Evolutionary conservation across 2,329 filamentous ascomycete species (phyloP), one percentile per base, ranked within the genome.

Genomic region (Fusarium incarnatum): DNA sequence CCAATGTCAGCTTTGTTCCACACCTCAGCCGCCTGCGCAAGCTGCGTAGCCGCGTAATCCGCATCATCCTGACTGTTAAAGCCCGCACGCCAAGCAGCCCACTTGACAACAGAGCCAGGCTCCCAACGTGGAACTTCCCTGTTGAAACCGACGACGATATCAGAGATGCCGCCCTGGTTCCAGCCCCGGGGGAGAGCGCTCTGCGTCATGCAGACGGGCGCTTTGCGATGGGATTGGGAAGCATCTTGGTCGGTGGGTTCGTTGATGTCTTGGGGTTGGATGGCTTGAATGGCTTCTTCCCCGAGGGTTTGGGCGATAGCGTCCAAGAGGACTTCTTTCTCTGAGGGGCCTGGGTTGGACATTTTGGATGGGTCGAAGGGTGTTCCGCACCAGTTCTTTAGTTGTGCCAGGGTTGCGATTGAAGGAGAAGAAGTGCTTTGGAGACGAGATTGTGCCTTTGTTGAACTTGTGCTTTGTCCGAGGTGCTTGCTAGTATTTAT

Each of bases 191-290:
- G 34, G 1, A 37, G 34, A n/a, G 34, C 34, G 0, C 10, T 37
- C 1, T 37, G 18, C 0, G 34, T 37, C 34, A 37, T 7, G 18
- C 34, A 37, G 0, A 37, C 34, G 3, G 34, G 34, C n/a, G 34
- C 18, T 37, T 37, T 37, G 3, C 34, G 34, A 1, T n/a, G 18
- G 6, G 34, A 37, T n/a, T 37, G 12, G 18, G 34, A 37, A 1
- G 2, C 6, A 37, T 7, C 34, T 37, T 37, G 34, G 10, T 37
- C 34, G 6, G 34, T n/a, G 10, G 18, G 18, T 2, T 37, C 10
- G 0, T 3, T 37, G 10, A 37, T 2, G 1, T n/a, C 1, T 0
- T 37, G 34, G 34, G 34, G 34, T 11, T n/a, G 5, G 16, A 37
- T 7, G 16, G 34, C 16, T 37, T 37, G 16, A 0, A 37, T 37